phyloP scores from a whole-genome alignment of 2,329 filamentous ascomycete genomes.

The Purpureocillium takamizusanense region DNA sequence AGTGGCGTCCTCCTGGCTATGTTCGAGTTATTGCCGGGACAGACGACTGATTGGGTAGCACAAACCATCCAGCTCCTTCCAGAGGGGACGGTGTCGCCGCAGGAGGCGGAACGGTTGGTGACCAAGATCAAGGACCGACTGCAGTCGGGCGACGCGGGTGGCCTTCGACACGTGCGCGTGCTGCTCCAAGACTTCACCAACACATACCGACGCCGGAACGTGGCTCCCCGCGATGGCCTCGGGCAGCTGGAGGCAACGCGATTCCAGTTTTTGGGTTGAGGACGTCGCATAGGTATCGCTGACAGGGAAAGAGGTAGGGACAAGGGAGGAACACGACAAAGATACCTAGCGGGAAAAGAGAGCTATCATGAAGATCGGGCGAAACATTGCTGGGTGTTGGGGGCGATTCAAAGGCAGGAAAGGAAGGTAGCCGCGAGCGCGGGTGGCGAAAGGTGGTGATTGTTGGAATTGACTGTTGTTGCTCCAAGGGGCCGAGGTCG shows the following conservation, averaged over 20 bases:
- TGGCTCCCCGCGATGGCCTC: constrained; percentile 87
- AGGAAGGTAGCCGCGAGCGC: too few species aligned
- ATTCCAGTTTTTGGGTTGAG: constrained; percentile 63
- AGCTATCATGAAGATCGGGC: not conserved
- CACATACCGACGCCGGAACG: constrained; percentile 83
- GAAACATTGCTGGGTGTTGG: constrained; percentile 3
- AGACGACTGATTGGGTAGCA: constrained; percentile 76
- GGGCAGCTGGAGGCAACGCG: constrained; percentile 78
- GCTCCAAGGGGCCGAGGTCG: not conserved
- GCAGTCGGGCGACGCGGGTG: constrained; percentile 48
- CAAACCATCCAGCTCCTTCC: constrained; percentile 78
- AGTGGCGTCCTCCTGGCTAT: constrained; percentile 85
- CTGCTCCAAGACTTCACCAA: constrained; percentile 96
- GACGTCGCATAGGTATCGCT: constrained; percentile 3
- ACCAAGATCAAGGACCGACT: constrained; percentile 73
- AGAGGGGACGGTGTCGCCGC: constrained; percentile 66
- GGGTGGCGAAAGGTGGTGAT: not conserved
- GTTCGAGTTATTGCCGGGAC: constrained; percentile 75
- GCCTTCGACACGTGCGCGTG: constrained; percentile 67
- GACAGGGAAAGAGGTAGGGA: constrained; percentile 4
- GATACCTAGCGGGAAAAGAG: not conserved
- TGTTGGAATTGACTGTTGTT: too few species aligned
- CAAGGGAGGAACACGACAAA: not conserved
- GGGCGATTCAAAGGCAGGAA: not conserved
- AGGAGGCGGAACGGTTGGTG: constrained; percentile 74